Percentiles rank a stretch among this genome's conserved stretches.
Evolutionary conservation across 2,329 filamentous ascomycete genomes (phyloP).

Genomic region (Microdochium bolleyi): DNA sequence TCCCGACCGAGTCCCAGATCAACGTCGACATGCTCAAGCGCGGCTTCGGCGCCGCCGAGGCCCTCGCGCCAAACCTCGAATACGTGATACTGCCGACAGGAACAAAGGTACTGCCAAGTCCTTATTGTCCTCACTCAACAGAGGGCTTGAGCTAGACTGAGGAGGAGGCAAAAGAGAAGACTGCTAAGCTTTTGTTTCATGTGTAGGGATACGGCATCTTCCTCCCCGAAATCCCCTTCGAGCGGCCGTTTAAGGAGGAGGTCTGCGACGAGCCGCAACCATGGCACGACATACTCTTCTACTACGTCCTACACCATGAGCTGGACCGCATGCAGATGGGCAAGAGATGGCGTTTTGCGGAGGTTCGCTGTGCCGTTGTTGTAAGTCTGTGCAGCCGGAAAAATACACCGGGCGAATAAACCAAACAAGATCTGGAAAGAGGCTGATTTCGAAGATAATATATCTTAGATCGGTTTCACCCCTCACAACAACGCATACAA

Average conservation of each 20-base stretch:
- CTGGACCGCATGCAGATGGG: constrained; percentile 16
- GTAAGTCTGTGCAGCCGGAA: constrained; percentile 13
- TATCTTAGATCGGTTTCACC: constrained; percentile 21
- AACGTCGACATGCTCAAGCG: constrained; percentile 21
- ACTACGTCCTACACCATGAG: constrained; percentile 22
- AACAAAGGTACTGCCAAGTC: constrained; percentile 16
- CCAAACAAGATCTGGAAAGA: background rate
- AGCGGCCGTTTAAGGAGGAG: constrained; percentile 20
- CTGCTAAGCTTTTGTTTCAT: background rate
- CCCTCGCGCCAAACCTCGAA: constrained; percentile 13
- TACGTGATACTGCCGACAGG: constrained; percentile 25
- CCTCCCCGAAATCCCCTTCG: constrained; percentile 21
- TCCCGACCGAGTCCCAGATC: background rate
- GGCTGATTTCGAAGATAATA: background rate
- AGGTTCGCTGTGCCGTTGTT: constrained; percentile 27
- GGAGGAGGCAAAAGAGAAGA: background rate
- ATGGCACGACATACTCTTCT: constrained; percentile 24
- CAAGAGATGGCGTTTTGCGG: constrained; percentile 25
- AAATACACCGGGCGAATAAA: too few species aligned
- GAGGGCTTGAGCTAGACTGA: too few species aligned
- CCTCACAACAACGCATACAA: constrained; percentile 27
- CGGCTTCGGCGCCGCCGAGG: constrained; percentile 15
- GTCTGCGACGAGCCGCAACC: constrained; percentile 22
- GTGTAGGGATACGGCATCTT: constrained; percentile 29
- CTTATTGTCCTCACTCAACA: too few species aligned